Conservation (phyloP, 2,329 filamentous ascomycete genomes). For the Lecanosticta acicola region DNA sequence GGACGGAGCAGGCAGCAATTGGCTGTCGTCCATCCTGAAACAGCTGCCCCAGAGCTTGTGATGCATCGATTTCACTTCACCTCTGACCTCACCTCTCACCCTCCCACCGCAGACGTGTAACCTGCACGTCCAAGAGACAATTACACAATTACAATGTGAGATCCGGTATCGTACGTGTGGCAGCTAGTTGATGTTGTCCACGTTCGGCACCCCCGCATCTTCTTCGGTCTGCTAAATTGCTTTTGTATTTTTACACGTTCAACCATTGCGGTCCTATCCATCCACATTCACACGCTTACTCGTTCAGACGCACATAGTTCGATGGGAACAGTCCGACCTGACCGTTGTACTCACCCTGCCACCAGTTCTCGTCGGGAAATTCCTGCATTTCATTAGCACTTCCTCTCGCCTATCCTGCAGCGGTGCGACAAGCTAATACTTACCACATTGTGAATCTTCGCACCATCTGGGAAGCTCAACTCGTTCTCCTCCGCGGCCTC, state of each 20-base stretch:
- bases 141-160: too few species aligned
- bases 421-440: too few species aligned
- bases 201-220: too few species aligned
- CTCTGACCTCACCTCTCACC: neutral
- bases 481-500: constrained; percentile 93
- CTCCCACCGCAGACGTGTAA: neutral
- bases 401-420: neutral
- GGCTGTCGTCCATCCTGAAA: neutral
- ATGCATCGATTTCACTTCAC: neutral
- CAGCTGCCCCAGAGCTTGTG: neutral
- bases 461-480: constrained; percentile 81
- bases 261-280: neutral
- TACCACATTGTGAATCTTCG: constrained; percentile 71
- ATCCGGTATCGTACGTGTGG: too few species aligned
- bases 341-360: constrained; percentile 81
- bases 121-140: too few species aligned
- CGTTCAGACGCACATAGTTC: constrained; percentile 47
- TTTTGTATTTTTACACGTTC: neutral
- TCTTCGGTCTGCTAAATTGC: too few species aligned
- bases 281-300: constrained; percentile 26
- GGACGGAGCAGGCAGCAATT: neutral
- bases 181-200: too few species aligned
- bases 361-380: constrained; percentile 99
- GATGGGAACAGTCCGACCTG: constrained; percentile 71
- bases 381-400: constrained; percentile 51